Evolutionary conservation across 1,284 basidiomycete genomes (phyloP), one percentile per base, ranked within the genome.

Genomic region (Omphalotus olearius): DNA sequence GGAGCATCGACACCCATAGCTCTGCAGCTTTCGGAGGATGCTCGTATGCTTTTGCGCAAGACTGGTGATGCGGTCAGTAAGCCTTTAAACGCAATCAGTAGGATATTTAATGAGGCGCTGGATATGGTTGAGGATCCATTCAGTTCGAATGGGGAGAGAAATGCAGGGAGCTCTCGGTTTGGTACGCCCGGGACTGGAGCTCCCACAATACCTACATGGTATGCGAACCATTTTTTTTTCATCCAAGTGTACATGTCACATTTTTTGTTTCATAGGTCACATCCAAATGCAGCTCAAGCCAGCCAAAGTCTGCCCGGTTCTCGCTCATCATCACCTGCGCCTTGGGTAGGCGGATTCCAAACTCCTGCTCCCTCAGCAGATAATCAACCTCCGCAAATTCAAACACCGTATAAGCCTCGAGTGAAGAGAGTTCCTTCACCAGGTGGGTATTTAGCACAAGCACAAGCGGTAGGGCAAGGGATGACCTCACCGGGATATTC

Each of bases 61-160:
- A 95, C 93, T 0, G 89, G 92, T 4, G 91, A 93, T 62, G 90
- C 83, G 0, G 85, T 96, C 53, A 90, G 86, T 13, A 92, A 92
- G 63, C 93, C 93, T 4, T 75, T 97, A 11, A 89, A 75, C 56
- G 91, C 93, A 1, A 88, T 97, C 49, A 82, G 91, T 9, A 82
- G 88, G 54, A 93, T 97, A 56, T 87, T 97, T 63, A 87, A 78
- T 59, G 88, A 87, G 52, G 88, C 85, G 0, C 66, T 91, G 6
- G 88, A 91, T 59, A 74, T 73, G 37, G 70, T 71, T 5, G 72
- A 75, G 56, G 68, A 66, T 48, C 78, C 75, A 58, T 66, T 82
- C 43, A 64, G 52, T 33, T 41, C 47, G 18, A 33, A 13, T 33
- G 40, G 40, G 41, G 47, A 50, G 36, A 42, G 47, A 43, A 26